These are phyloP conservation scores for Stemphylium vesicarium DNA, from an alignment of 2,329 filamentous ascomycete species.

Conservation along the genomic window DNA sequence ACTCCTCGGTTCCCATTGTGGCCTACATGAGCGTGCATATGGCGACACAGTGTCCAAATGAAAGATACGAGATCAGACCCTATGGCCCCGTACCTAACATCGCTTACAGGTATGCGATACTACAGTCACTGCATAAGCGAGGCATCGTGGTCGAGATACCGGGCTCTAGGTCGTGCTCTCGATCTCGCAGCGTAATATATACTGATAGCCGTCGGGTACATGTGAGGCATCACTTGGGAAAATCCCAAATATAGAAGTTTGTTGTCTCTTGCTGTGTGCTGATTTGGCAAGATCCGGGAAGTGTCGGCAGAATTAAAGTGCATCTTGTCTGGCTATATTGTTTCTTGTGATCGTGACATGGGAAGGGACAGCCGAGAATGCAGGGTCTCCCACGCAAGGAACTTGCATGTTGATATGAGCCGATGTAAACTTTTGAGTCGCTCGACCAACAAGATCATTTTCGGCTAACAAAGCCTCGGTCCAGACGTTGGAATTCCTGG, in stretches of 20 bases:
- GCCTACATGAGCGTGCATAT: slow-evolving; percentile 22
- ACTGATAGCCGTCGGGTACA: slow-evolving; percentile 23
- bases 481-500: slow-evolving; percentile 27
- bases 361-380: slow-evolving; percentile 35
- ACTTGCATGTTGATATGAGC: slow-evolving; percentile 29
- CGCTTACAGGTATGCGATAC: slow-evolving; percentile 30
- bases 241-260: slow-evolving; percentile 24
- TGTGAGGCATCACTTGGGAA: slow-evolving; percentile 32
- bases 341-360: slow-evolving; percentile 36
- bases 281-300: slow-evolving; percentile 30
- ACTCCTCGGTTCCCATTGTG: slow-evolving; percentile 16
- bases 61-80: slow-evolving; percentile 39
- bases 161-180: slow-evolving; percentile 34
- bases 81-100: slow-evolving; percentile 21
- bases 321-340: slow-evolving; percentile 42
- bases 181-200: slow-evolving; percentile 28
- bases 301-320: slow-evolving; percentile 37
- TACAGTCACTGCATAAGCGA: slow-evolving; percentile 25
- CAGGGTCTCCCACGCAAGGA: slow-evolving; percentile 26
- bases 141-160: slow-evolving; percentile 23
- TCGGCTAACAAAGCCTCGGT: slow-evolving; percentile 10
- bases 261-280: slow-evolving; percentile 6
- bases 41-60: slow-evolving; percentile 39
- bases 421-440: slow-evolving; percentile 15
- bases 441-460: slow-evolving; percentile 19